Evolutionary conservation across 257 asterid species (phyloP).

Genomic region (Solanum bukasovii): DNA sequence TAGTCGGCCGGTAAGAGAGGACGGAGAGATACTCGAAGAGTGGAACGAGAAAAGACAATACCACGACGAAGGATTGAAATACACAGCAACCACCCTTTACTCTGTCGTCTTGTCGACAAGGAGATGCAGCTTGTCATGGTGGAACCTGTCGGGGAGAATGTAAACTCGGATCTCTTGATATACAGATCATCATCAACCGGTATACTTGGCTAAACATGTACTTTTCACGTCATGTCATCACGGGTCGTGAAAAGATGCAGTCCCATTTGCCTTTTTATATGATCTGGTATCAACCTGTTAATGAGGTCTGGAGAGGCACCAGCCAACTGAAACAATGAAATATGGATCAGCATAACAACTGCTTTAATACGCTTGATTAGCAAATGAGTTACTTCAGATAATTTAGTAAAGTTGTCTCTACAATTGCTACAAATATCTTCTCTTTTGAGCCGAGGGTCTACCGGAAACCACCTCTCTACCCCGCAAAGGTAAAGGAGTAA

Average conservation of each 20-base stretch:
- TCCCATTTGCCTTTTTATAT: conserved; percentile 76
- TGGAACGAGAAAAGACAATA: not conserved
- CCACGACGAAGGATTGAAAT: not conserved
- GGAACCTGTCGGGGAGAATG: not conserved
- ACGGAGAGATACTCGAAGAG: not conserved
- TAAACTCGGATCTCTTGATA: not conserved
- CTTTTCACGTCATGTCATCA: conserved; percentile 35
- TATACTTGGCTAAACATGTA: not conserved
- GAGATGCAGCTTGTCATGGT: not conserved
- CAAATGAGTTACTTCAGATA: not conserved
- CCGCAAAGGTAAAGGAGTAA: not conserved
- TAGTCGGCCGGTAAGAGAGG: not conserved
- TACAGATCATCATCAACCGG: not conserved
- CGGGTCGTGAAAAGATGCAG: conserved; percentile 49
- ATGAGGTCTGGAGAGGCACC: conserved; percentile 75
- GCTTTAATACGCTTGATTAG: not conserved
- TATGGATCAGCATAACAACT: not conserved
- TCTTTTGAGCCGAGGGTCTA: not conserved
- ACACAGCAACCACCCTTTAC: not conserved
- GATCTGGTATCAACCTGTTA: conserved; percentile 82
- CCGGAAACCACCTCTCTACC: not conserved
- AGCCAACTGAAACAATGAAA: conserved; percentile 31
- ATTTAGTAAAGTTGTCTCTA: not conserved
- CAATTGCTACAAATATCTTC: not conserved
- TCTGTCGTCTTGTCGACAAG: not conserved